Conservation (phyloP, 805 yeast species). For the Myxozyma melibiosi region DNA sequence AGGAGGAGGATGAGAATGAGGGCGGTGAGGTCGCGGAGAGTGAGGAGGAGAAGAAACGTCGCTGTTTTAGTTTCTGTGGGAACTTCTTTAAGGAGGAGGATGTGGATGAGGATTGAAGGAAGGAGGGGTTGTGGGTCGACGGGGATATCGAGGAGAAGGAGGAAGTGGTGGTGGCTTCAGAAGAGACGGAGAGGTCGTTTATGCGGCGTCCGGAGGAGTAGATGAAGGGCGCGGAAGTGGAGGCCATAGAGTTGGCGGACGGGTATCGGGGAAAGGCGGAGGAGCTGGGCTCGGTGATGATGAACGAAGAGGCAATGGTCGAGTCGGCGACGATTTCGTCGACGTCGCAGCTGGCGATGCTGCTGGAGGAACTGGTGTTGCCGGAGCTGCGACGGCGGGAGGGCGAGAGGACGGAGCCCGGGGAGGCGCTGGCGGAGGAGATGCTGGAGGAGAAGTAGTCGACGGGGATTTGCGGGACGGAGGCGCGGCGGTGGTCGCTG, state of each 20-base stretch:
- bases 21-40: background rate
- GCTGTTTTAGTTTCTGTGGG: background rate
- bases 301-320: background rate
- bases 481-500: background rate
- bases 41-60: background rate
- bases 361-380: background rate
- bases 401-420: background rate
- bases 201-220: background rate
- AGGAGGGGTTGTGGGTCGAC: no score
- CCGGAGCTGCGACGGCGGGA: slow-evolving; percentile 1
- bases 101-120: background rate
- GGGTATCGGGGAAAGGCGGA: background rate
- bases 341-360: background rate
- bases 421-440: background rate
- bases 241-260: background rate
- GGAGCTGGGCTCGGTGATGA: background rate
- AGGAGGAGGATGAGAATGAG: background rate
- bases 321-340: slow-evolving; percentile 2
- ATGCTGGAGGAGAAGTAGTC: background rate
- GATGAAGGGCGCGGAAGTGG: background rate
- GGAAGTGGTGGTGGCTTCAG: slow-evolving; percentile 2
- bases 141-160: no score
- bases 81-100: background rate
- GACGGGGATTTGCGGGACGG: background rate
- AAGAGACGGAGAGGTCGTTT: background rate